These are phyloP conservation scores for Trametes sanguinea DNA, from an alignment of 768 basidiomycete genomes.

Conservation along the genomic window DNA sequence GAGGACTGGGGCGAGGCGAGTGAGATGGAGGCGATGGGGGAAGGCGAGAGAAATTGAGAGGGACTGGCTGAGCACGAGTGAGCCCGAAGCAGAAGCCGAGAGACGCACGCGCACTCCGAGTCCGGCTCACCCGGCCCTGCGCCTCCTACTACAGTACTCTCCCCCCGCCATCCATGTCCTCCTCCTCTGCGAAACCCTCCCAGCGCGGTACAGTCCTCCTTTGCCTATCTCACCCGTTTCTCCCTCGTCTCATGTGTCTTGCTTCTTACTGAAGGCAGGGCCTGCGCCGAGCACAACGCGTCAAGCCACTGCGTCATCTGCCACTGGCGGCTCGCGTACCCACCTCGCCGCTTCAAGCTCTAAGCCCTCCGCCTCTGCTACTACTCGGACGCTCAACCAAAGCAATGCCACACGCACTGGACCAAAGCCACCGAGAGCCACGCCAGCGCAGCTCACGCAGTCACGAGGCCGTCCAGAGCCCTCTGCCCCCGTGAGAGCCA, in stretches of 20 bases:
- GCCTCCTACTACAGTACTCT: background rate
- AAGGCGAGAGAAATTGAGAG: conserved; percentile 11
- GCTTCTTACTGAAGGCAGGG: conserved; percentile 4
- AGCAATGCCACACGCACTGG: conserved; percentile 2
- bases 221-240: background rate
- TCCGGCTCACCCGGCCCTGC: conserved; percentile 1
- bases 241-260: background rate
- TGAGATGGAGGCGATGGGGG: conserved; percentile 11
- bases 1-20: background rate
- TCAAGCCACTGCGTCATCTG: conserved; percentile 8
- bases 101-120: conserved; percentile 3
- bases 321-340: conserved; percentile 10
- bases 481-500: conserved; percentile 19
- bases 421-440: conserved; percentile 4
- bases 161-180: conserved; percentile 12
- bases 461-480: conserved; percentile 7
- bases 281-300: conserved; percentile 1
- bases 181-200: conserved; percentile 10
- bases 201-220: conserved; percentile 14
- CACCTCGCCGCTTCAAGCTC: conserved; percentile 11
- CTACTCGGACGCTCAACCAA: conserved; percentile 1
- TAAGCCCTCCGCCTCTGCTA: background rate
- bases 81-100: conserved; percentile 10
- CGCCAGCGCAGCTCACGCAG: conserved; percentile 10
- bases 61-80: background rate